Base-by-base conservation (phyloP, 768 basidiomycete genomes). In the Pulveroboletus sp. region DNA sequence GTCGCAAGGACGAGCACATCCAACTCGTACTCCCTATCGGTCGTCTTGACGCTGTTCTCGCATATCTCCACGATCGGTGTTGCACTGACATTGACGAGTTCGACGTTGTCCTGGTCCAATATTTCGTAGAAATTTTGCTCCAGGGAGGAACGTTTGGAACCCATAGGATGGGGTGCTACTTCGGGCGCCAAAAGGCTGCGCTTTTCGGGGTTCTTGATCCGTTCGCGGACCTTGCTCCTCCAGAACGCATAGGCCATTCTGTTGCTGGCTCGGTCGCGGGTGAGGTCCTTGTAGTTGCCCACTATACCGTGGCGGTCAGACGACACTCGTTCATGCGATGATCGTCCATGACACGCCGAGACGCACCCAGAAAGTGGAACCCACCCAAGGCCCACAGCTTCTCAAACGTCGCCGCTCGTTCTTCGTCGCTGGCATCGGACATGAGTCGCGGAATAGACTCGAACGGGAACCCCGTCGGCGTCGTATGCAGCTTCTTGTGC, bases 1-100 rank as follows among this genome's bases (percentile, higher is more conserved):
- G 57, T 56, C n/a, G 58, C 57, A 33, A 59, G 36, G 31, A 55
- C 4, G 17, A 59, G 46, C 8, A 56, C 50, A n/a, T 59, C 57
- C 7, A 52, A 15, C 9, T 55, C 45, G 18, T 56, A 45, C 32
- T 55, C 41, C 39, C 28, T 49, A 18, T 49, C 8, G 2, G 35
- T 7, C 18, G 52, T 55, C 26, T 27, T 58, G 8, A 58, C 14
- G 6, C 57, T 57, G 2, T 40, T 51, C 33, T 45, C 40, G 4
- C 3, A 17, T 7, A 58, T 52, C 36, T 58, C 57, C 1, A 45
- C 33, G 15, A 59, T 59, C 1, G 53, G 43, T 0, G 45, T 42
- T 14, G 42, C 42, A 0, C 43, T 55, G 11, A 47, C 3, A 18
- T 59, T 45, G 14, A 59, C 47, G 9, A 59, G 41, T 14, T 59